phyloP scores from a whole-genome alignment of 1,284 basidiomycete genomes.

The Ganoderma lingzhi region DNA sequence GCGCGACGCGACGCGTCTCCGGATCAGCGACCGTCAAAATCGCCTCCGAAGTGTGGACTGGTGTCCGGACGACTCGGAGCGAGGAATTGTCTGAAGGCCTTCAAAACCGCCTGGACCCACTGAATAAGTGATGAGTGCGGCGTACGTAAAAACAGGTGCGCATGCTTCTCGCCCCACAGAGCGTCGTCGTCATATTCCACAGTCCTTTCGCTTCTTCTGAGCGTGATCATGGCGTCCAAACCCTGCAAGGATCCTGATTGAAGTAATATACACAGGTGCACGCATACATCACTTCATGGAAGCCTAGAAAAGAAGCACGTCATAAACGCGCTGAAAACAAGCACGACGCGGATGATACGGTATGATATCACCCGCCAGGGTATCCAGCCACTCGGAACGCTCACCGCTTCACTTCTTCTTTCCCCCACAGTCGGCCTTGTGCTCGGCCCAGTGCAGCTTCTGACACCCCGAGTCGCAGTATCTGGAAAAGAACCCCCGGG shows the following conservation, averaged over 20 bases:
- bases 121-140: neutral
- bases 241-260: neutral
- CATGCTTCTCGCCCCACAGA: neutral
- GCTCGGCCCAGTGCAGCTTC: slow-evolving; percentile 54
- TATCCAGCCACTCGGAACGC: neutral
- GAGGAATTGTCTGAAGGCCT: neutral
- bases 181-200: neutral
- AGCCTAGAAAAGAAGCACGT: neutral
- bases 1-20: neutral
- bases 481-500: slow-evolving; percentile 38
- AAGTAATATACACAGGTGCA: neutral
- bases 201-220: neutral
- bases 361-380: neutral
- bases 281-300: neutral
- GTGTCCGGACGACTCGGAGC: neutral
- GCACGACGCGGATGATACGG: too few relatives aligned
- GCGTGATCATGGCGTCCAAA: neutral
- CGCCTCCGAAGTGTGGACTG: neutral
- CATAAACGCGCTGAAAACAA: neutral
- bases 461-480: slow-evolving; percentile 61
- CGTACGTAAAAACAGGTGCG: neutral
- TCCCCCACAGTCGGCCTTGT: slow-evolving; percentile 28
- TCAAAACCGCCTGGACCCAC: neutral
- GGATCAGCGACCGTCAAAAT: neutral
- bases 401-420: slow-evolving; percentile 4